Evolutionary conservation across 2,329 filamentous ascomycete genomes (phyloP).

Genomic region (Alternaria angustiovoidea): DNA sequence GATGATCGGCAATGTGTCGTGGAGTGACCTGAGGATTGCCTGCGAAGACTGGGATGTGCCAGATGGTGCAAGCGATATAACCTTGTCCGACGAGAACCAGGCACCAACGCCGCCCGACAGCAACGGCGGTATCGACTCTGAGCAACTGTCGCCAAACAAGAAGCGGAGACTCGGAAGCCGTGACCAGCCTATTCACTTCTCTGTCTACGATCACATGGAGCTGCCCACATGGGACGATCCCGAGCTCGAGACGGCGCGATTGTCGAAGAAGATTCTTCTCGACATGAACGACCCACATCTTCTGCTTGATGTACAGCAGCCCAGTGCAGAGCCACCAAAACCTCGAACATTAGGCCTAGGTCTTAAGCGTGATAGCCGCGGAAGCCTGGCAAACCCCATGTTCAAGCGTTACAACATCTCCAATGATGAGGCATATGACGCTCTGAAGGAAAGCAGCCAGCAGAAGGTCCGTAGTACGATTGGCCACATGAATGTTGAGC

Average conservation of each 20-base stretch:
- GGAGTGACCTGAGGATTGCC: conserved; percentile 82
- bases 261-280: conserved; percentile 80
- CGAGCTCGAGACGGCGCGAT: conserved; percentile 72
- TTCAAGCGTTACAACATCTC: conserved; percentile 91
- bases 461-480: conserved; percentile 94
- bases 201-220: conserved; percentile 48
- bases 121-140: conserved; percentile 35
- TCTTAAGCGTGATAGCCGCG: conserved; percentile 72
- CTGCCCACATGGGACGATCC: conserved; percentile 80
- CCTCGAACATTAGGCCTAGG: conserved; percentile 59
- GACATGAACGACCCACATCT: conserved; percentile 90
- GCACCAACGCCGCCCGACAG: conserved; percentile 38
- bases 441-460: conserved; percentile 95
- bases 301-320: conserved; percentile 79
- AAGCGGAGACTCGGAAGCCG: conserved; percentile 66
- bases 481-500: conserved; percentile 90
- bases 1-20: conserved; percentile 74
- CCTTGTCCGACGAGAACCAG: conserved; percentile 40
- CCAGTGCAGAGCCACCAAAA: conserved; percentile 69
- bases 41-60: conserved; percentile 85
- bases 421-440: conserved; percentile 94
- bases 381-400: conserved; percentile 75
- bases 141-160: conserved; percentile 58
- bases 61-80: conserved; percentile 37
- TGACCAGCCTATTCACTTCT: conserved; percentile 37